Evolutionary conservation across 495 filamentous ascomycete genomes (phyloP), one percentile per base, ranked within the genome.

Genomic region (Aspergillus bertholletiae): DNA sequence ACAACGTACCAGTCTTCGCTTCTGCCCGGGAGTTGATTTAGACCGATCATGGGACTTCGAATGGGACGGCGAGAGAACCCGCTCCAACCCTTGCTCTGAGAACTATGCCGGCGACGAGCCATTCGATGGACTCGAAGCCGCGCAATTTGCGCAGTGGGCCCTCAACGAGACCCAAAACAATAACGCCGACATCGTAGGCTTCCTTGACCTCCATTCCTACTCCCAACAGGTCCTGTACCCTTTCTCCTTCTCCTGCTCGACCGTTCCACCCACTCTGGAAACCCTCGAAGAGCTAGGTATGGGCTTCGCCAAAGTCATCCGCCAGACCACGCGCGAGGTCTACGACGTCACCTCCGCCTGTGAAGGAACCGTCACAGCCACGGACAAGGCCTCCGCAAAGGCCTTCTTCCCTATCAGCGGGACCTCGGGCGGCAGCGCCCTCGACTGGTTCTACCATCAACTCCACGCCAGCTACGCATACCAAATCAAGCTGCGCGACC

Each of bases 391-490:
- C 5, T 24, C 53, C 12, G 2, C 20, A 12, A 65, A 77, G 44
- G 63, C 67, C 43, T 75, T 79, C 24, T 80, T 85, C 56, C 87
- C 90, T 50, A 73, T 80, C 2, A 80, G 82, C 45, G 60, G 66
- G 13, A 69, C 62, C 18, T 65, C 71, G 2, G 92, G 93, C 13
- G 94, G 94, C 13, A 92, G 89, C 35, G 90, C 89, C 7, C 83
- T 98, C 40, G 94, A 97, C 70, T 98, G 90, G 84, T 96, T 98
- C 71, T 97, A 97, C 66, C 90, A 94, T 53, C 87, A 94, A 60
- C 70, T 96, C 27, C 74, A 81, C 40, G 88, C 93, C n/a, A 82
- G 76, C 30, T 94, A 88, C 63, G 85, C 89, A 23, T 98, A 95
- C 63, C 94, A 97, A 74, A 88, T 98, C 67, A 97, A 97, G 70